Evolutionary conservation across 768 basidiomycete genomes (phyloP), one percentile per base, ranked within the genome.

Genomic region (Tricholoma flavovirens): DNA sequence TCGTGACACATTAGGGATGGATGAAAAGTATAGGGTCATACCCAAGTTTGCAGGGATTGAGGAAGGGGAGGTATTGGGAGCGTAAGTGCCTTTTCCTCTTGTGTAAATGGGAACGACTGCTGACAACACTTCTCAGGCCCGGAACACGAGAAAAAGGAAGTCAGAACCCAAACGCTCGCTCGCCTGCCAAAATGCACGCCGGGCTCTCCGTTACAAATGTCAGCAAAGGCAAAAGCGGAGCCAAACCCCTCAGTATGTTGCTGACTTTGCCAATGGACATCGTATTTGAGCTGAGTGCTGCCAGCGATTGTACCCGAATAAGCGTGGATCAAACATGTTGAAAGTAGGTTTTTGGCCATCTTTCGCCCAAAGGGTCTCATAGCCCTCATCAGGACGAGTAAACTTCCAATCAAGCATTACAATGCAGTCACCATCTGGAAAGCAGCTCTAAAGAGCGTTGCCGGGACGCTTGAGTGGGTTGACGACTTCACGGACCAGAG

Each of bases 261-360:
- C 55, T 58, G 1, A 58, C 59, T 0, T 67, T 71, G 66, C 69
- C 69, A 11, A 43, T 68, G n/a, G 68, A 71, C 51, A 56, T 69
- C 19, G 32, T 68, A 17, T 68, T 62, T 30, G 63, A 66, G 38
- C 67, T 66, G 21, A 19, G 60, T n/a, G n/a, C n/a, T n/a, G n/a
- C n/a, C 48, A 15, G 4, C 8, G 11, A 6, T 49, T 1, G n/a
- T n/a, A 49, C 24, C 24, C 24, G 24, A 26, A 5, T 26, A 26
- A 26, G 24, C 24, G 5, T 26, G 5, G 2, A 26, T 26, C 5
- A 26, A 26, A 26, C 24, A 26, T 26, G 2, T 26, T 26, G 24
- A 26, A 26, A 10, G 24, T 51, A 71, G 70, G 64, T 72, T 19
- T 66, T 71, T 14, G 35, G 58, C 9, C 45, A 56, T 22, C 62